Percentiles rank a stretch among this genome's conserved stretches.
Evolutionary conservation across 83 land plant genomes (phyloP).

Genomic region (Isoetes engelmannii): DNA sequence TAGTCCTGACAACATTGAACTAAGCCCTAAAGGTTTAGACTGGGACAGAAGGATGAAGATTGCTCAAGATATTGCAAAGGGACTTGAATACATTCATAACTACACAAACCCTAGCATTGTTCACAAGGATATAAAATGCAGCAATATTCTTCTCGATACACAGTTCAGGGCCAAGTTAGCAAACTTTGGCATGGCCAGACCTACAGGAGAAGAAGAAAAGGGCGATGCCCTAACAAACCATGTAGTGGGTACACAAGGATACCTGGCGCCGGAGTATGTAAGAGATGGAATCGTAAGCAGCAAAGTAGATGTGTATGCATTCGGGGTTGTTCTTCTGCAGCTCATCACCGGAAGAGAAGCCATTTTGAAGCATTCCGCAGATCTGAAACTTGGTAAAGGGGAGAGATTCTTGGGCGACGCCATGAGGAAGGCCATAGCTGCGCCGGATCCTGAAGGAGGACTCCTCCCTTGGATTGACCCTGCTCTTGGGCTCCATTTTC

Average conservation of each 20-base stretch:
- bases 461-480: conserved; percentile 17
- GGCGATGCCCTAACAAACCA: conserved; percentile 16
- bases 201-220: neutral
- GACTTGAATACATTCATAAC: conserved; percentile 80
- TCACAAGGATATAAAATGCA: conserved; percentile 29
- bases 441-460: too few relatives aligned
- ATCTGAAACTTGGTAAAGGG: too few relatives aligned
- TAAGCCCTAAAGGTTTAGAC: conserved; percentile 27
- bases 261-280: conserved; percentile 26
- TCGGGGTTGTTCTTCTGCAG: conserved; percentile 24
- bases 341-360: conserved; percentile 19
- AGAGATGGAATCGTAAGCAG: conserved; percentile 17
- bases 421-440: neutral
- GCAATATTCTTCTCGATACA: conserved; percentile 24
- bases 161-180: conserved; percentile 26
- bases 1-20: conserved; percentile 39
- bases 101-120: conserved; percentile 65
- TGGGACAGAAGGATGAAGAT: conserved; percentile 63
- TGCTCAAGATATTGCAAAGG: conserved; percentile 68
- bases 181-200: conserved; percentile 28
- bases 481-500: neutral
- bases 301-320: conserved; percentile 23
- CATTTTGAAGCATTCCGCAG: neutral
- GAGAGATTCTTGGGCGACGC: neutral
- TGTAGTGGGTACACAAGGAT: conserved; percentile 23